Evolutionary conservation across 1,139 yeast species (phyloP), one percentile per base, ranked within the genome.

Genomic region (Suhomyces guaymorum): DNA sequence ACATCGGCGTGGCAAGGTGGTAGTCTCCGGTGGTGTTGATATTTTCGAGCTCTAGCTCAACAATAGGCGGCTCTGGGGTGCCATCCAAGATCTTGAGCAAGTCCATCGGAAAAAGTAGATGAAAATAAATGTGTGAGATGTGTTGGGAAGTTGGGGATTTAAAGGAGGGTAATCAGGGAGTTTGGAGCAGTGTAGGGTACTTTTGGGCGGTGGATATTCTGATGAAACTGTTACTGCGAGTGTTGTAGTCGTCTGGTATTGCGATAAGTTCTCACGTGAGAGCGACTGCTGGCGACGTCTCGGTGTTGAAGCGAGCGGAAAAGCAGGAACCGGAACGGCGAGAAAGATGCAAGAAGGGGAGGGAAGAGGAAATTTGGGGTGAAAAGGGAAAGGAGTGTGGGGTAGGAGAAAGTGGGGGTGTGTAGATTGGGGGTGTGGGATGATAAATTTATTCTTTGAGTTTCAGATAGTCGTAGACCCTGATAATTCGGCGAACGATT

Each of bases 1-100:
- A 80, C 82, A 90, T 80, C 3, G 96, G 90, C 4, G 95, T 86
- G 0, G 95, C 88, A 26, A 90, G 66, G 57, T 79, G 75, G 57
- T 87, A 88, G 49, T 85, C 95, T 7, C 90, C 86, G 2, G 82
- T 74, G 4, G 54, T 58, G 40, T 63, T 68, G 37, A 51, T 46
- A 20, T 50, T 55, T 33, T 54, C 66, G 26, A 69, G 55, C 35
- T 68, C 68, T 24, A 72, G 68, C 44, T 78, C 84, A 5, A 82
- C 80, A 29, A 83, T 77, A 1, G 85, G 80, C 4, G 95, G 95
- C 50, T 85, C 92, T 0, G 96, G 95, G 6, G 89, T 82, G 7
- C 88, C 82, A 54, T 87, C 96, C 44, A 88, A 63, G 36, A 88
- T 85, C 54, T 75, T 75, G 35, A 83, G 70, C 39, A 88, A 68